Evolutionary conservation across 306 rosid genomes (phyloP).

Genomic region (Cicer chorassanicum): DNA sequence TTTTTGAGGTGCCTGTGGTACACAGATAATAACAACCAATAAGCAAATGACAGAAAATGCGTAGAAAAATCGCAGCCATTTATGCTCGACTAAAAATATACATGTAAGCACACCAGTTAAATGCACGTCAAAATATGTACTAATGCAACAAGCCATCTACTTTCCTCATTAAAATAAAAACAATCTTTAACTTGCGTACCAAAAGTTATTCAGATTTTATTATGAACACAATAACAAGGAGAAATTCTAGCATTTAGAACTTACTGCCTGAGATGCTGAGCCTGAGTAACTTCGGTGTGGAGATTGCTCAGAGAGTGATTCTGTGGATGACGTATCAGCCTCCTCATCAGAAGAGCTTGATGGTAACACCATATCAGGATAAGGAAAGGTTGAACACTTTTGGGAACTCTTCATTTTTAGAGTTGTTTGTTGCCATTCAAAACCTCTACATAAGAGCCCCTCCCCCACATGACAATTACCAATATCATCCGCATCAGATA

Average conservation of each 20-base stretch:
- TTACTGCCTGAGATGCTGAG: constrained; percentile 61
- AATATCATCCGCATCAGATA: constrained; percentile 28
- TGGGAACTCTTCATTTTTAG: constrained; percentile 43
- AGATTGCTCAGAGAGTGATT: constrained; percentile 46
- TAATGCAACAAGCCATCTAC: background rate
- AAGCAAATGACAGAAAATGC: background rate
- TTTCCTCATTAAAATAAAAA: constrained; percentile 15
- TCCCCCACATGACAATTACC: constrained; percentile 35
- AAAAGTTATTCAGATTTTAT: background rate
- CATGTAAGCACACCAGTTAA: background rate
- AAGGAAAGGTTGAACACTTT: constrained; percentile 55
- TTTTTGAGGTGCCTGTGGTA: constrained; percentile 59
- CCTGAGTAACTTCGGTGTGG: constrained; percentile 46
- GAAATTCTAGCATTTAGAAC: constrained; percentile 37
- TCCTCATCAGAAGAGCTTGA: constrained; percentile 49
- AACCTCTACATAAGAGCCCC: constrained; percentile 2
- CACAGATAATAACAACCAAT: constrained; percentile 23
- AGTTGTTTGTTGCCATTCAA: constrained; percentile 29
- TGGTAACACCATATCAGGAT: constrained; percentile 42
- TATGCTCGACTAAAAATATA: background rate
- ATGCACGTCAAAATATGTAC: background rate
- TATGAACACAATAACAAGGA: background rate
- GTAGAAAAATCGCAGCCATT: background rate
- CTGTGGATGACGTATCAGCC: constrained; percentile 41
- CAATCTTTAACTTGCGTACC: background rate